phyloP scores from a whole-genome alignment of 2,329 filamentous ascomycete species.

The Aplosporella prunicola region DNA sequence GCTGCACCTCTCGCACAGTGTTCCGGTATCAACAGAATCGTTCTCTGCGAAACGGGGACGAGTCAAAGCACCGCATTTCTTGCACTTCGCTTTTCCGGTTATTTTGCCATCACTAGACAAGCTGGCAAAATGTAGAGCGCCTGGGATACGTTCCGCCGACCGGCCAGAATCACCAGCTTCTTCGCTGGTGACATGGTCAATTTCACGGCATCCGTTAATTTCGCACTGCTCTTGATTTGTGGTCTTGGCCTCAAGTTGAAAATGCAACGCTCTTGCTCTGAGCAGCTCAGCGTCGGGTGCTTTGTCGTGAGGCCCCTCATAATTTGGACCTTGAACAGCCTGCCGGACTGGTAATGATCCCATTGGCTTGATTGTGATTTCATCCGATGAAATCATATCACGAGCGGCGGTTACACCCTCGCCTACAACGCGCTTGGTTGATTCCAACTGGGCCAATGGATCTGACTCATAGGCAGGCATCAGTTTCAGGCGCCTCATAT shows the following conservation, averaged over 20 bases:
- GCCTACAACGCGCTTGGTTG: too few species aligned
- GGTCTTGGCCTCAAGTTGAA: constrained; percentile 21
- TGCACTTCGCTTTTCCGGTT: constrained; percentile 19
- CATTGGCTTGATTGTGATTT: constrained; percentile 29
- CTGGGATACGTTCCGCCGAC: constrained; percentile 34
- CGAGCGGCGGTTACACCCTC: constrained; percentile 18
- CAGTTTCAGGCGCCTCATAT: constrained; percentile 22
- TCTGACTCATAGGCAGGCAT: too few species aligned
- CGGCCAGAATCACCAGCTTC: constrained; percentile 32
- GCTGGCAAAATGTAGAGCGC: constrained; percentile 19
- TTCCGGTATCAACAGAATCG: background rate
- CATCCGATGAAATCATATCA: constrained; percentile 21
- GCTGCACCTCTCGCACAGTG: constrained; percentile 32
- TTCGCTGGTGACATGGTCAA: constrained; percentile 26
- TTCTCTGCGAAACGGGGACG: constrained; percentile 13
- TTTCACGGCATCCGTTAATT: constrained; percentile 21
- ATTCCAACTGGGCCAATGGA: too few species aligned
- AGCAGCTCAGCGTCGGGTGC: constrained; percentile 19
- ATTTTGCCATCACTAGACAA: constrained; percentile 16
- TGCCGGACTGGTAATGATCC: constrained; percentile 36
- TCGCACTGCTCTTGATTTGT: constrained; percentile 20
- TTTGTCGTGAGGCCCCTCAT: constrained; percentile 30
- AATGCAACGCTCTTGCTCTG: constrained; percentile 20
- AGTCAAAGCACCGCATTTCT: constrained; percentile 24
- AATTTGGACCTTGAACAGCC: constrained; percentile 36